Percentiles rank a stretch among this genome's conserved stretches.
Evolutionary conservation across 805 yeast genomes (phyloP).

Genomic region (Lachancea lanzarotensis): DNA sequence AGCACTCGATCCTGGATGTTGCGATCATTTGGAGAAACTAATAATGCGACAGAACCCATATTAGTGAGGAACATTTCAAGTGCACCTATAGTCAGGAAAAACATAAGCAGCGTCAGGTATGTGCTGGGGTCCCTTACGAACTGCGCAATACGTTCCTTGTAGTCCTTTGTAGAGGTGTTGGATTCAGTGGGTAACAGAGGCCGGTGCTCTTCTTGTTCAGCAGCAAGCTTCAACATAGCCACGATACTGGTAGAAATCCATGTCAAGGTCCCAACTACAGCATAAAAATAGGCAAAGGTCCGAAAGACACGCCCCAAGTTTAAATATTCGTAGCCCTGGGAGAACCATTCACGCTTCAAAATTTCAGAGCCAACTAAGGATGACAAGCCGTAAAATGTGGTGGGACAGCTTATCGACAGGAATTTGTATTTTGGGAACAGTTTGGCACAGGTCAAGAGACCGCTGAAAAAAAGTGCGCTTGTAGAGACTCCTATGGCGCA

Average conservation of each 20-base stretch:
- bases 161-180: constrained; percentile 31
- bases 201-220: constrained; percentile 6
- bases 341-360: constrained; percentile 39
- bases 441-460: constrained; percentile 75
- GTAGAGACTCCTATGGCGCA: constrained; percentile 64
- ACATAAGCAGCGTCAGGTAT: constrained; percentile 54
- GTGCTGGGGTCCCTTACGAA: constrained; percentile 50
- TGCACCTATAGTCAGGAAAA: constrained; percentile 72
- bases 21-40: constrained; percentile 20
- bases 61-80: constrained; percentile 79
- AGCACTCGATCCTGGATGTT: constrained; percentile 34
- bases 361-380: constrained; percentile 68
- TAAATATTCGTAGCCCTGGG: constrained; percentile 29
- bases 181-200: constrained; percentile 32
- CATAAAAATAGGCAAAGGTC: constrained; percentile 47
- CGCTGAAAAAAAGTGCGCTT: constrained; percentile 62
- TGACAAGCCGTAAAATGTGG: constrained; percentile 79
- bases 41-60: constrained; percentile 63
- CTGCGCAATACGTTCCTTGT: constrained; percentile 6
- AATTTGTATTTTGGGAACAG: constrained; percentile 73
- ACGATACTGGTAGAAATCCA: constrained; percentile 62
- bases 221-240: constrained; percentile 40
- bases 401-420: constrained; percentile 80
- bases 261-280: constrained; percentile 50
- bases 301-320: constrained; percentile 48